Conservation (phyloP, 768 basidiomycete genomes). For the Kwoniella sp. region DNA sequence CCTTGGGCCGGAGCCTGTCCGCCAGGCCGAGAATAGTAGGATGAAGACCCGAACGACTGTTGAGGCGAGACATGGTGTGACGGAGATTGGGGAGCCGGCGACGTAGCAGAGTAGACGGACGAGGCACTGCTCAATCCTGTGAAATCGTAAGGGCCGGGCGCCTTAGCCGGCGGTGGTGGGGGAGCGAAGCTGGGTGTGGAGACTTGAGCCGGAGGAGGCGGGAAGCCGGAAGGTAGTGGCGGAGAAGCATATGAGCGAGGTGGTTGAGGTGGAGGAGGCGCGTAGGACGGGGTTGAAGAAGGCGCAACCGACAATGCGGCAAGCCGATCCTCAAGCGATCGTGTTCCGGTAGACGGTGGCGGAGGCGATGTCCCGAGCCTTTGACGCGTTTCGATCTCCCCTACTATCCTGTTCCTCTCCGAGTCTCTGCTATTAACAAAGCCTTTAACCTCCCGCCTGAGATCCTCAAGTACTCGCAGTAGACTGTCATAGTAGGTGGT, state of each 20-base stretch:
- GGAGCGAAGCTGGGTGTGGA: slow-evolving; percentile 22
- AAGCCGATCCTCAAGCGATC: slow-evolving; percentile 34
- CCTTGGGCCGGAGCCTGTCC: slow-evolving; percentile 13
- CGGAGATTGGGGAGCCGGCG: slow-evolving; percentile 56
- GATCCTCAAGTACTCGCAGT: slow-evolving; percentile 58
- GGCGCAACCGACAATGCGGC: slow-evolving; percentile 24
- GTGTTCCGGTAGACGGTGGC: slow-evolving; percentile 37
- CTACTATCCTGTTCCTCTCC: slow-evolving; percentile 67
- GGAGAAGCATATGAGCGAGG: neutral
- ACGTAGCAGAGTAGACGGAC: slow-evolving; percentile 32
- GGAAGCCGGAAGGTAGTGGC: slow-evolving; percentile 11
- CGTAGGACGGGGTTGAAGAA: slow-evolving; percentile 7
- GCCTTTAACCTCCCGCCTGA: slow-evolving; percentile 59
- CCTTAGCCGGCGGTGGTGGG: slow-evolving; percentile 54
- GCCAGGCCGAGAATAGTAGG: neutral
- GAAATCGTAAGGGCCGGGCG: slow-evolving; percentile 47
- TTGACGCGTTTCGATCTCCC: slow-evolving; percentile 68
- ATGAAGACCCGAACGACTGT: slow-evolving; percentile 5
- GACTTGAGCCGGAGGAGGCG: slow-evolving; percentile 15
- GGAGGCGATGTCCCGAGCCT: slow-evolving; percentile 55
- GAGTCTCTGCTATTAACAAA: slow-evolving; percentile 63
- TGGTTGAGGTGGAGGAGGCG: slow-evolving; percentile 17
- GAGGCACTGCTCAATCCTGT: slow-evolving; percentile 28
- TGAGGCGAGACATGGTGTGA: neutral
- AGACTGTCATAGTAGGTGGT: slow-evolving; percentile 83